phyloP scores from a whole-genome alignment of 176 grass and related monocot species.

The Bolboschoenus planiculmis region DNA sequence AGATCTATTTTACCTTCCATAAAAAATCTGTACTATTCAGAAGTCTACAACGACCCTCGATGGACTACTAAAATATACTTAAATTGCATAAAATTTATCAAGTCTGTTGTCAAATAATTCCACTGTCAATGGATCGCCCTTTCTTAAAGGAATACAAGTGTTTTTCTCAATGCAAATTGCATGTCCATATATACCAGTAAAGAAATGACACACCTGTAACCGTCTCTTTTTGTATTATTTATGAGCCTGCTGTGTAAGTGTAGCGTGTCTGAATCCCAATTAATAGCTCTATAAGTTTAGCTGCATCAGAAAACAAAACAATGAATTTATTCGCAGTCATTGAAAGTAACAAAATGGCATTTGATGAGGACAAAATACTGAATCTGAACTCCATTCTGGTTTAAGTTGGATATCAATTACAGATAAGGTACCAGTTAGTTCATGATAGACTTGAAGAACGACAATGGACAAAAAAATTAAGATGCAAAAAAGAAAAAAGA shows the following conservation, averaged over 20 bases:
- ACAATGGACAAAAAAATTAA: neutral
- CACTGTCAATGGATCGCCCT: neutral
- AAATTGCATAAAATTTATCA: neutral
- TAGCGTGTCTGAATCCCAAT: constrained; percentile 85
- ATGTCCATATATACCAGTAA: neutral
- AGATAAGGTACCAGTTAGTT: neutral
- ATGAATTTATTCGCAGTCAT: neutral
- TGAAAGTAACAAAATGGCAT: neutral
- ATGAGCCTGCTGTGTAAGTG: constrained; percentile 90
- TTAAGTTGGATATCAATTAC: neutral
- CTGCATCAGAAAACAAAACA: constrained; percentile 35
- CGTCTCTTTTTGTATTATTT: constrained; percentile 9
- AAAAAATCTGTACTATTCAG: neutral
- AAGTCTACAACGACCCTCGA: neutral
- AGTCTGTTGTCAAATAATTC: neutral
- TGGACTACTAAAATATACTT: neutral
- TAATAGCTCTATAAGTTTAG: constrained; percentile 79
- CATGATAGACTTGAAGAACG: neutral
- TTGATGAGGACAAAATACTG: neutral
- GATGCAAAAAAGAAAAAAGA: neutral
- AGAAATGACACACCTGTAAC: neutral
- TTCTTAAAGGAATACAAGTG: neutral
- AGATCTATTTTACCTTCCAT: neutral
- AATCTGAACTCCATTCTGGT: neutral
- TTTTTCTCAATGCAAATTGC: neutral